Base-by-base conservation (phyloP, 2,329 filamentous ascomycete genomes). In the Chrysoporthe deuterocubensis region DNA sequence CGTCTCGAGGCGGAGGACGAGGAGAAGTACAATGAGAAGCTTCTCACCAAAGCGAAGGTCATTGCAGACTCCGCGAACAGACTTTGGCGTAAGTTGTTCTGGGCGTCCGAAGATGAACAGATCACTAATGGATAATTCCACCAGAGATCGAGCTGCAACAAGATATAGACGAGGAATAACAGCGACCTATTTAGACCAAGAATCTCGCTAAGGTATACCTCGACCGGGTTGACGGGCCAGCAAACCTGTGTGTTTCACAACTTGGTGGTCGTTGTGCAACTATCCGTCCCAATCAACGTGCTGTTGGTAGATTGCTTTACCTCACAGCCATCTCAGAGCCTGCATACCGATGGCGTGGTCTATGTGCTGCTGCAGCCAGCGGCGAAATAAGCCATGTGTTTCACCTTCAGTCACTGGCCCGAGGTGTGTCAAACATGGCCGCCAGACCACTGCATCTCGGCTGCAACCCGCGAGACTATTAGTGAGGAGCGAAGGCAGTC, bases 51-150 rank as follows among this genome's bases (percentile, higher is more conserved):
- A 75, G 90, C 90, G 1, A 86, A 87, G 68, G 82, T 90, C 44
- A 93, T 94, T 69, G 84, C 89, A 40, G 83, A 87, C 42, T 90
- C 89, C 58, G 91, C 91, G 21, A 92, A 88, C 78, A 84, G 85
- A 69, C 78, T 93, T 32, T 93, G 90, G 89, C 88, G 85, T 89
- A 80, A 77, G 85, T 81, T 34, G 18, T 18, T 44, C 37, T 60
- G 32, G 34, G 21, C 16, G 59, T 37, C 64, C 21, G 42, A 66
- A 21, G 48, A 18, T 40, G 56, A 50, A 34, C 32, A 46, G 44
- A 60, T 26, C 50, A 54, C 58, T 67, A 67, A 65, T 70, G 76
- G 54, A 74, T 56, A 18, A 16, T 64, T 11, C 40, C 65, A 40
- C 16, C 69, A 86, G 84, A 83, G 71, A 77, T 82, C 42, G 80